Evolutionary conservation across 768 basidiomycete genomes (phyloP), one percentile per base, ranked within the genome.

Genomic region (Mrakia frigida): DNA sequence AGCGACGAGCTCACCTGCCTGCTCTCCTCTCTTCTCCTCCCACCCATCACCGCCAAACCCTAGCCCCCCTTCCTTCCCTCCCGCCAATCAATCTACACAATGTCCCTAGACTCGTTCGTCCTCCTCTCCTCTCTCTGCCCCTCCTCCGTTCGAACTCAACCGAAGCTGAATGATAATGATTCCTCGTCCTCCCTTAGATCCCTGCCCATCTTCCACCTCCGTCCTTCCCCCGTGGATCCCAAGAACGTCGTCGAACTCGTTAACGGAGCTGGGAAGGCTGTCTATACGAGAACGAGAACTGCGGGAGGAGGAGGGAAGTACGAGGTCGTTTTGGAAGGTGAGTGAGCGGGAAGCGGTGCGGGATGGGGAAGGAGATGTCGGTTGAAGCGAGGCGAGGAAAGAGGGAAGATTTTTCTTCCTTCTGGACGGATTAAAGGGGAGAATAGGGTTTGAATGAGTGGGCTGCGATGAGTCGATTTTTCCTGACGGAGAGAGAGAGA

Each of bases 251-350:
- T 33, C 23, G 46, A 59, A 1, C 53, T 72, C 33, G 35, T 59
- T 7, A 53, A 72, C 23, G 70, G 10, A 23, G 4, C 6, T 0
- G 52, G 52, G 18, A 70, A 69, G 53, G 35, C 35, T 10, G 56
- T 75, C 35, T 75, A 75, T 53, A 69, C 52, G 35, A 23, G 33
- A 18, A 37, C 33, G 6, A 43, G 14, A 23, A 46, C 0, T 2
- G 43, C 43, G 7, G 59, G 39, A 5, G 52, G 21, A 21, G 72
- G 39, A 5, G 52, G 33, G 28, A 9, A 3, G 28, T 73, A 73
- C 56, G 56, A 41, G 37, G 10, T 53, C n/a, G 25, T 41, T 59
- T 18, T 73, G 39, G 72, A 73, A n/a, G 72, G 72, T 73, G 39
- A 53, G 72, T 46, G 23, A 46, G 7, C 6, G 13, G 25, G 33